Base-by-base conservation (phyloP, 768 basidiomycete species). In the Xerocomellus amylosporus region DNA sequence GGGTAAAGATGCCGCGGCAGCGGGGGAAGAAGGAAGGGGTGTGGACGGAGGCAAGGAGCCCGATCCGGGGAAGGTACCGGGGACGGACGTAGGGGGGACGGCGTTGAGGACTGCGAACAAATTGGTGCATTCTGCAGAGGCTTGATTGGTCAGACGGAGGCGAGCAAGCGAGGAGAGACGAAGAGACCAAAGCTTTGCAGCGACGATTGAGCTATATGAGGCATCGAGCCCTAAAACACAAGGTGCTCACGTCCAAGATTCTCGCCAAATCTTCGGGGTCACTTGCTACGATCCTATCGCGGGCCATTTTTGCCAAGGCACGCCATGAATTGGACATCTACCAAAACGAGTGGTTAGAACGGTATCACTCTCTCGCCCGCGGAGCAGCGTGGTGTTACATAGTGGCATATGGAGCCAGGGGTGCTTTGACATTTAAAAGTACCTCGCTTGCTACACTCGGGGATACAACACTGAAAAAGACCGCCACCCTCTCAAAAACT, bases 321-420 rank as follows among this genome's bases (percentile, higher is more conserved):
- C 91, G 79, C 91, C 91, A 93, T 65, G 86, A 90, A 62, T 93
- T 93, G 38, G 87, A 84, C 86, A 90, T 90, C 90, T 93, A 61
- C 34, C 57, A 24, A 49, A 56, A 40, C 28, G 2, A 46, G 5
- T 30, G 4, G 48, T 64, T 14, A 70, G 62, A 64, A 61, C 9
- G 5, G 9, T 4, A 39, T 49, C 54, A 53, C 30, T 13, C 49
- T 17, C 7, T 37, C 8, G n/a, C 30, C n/a, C n/a, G 19, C 17
- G 17, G 24, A 46, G 30, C 19, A 49, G 26, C 12, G n/a, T 31
- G 38, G 14, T 6, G 34, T 46, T 4, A 20, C n/a, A n/a, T n/a
- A n/a, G 36, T 50, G 31, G 24, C 37, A 20, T 38, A 20, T 2
- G 26, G 19, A 13, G 33, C 33, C 36, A 54, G 40, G 24, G 1